Evolutionary conservation across 495 filamentous ascomycete genomes (phyloP).

Genomic region (Pseudotulostoma volvatum): DNA sequence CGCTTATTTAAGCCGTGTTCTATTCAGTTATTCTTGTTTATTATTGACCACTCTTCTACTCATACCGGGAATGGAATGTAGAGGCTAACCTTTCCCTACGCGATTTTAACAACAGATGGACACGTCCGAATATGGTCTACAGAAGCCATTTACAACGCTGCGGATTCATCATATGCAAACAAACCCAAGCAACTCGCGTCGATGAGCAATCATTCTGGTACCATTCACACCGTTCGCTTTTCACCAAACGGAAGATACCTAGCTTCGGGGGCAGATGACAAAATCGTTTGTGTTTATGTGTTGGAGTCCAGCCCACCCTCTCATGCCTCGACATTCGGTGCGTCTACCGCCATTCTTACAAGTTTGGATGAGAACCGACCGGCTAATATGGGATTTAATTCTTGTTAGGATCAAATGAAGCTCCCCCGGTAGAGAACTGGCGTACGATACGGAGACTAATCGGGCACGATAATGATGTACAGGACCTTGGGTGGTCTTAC

Average conservation of each 20-base stretch:
- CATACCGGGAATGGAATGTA: no score
- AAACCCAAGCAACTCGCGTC: constrained; percentile 90
- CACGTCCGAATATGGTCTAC: constrained; percentile 96
- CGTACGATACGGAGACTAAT: constrained; percentile 81
- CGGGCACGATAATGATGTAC: constrained; percentile 96
- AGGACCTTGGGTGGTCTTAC: constrained; percentile 92
- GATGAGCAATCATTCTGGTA: constrained; percentile 95
- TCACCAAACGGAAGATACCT: constrained; percentile 85
- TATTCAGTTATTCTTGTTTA: no score
- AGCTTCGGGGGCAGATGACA: constrained; percentile 93
- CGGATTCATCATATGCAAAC: constrained; percentile 42
- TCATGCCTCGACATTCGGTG: constrained; percentile 60
- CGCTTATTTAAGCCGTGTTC: no score
- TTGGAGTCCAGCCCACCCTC: constrained; percentile 68
- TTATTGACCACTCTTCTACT: no score
- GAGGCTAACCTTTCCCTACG: no score
- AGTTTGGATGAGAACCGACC: not conserved
- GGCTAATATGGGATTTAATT: not conserved
- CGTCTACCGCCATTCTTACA: constrained; percentile 10
- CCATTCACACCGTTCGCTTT: constrained; percentile 92
- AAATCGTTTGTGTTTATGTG: constrained; percentile 91
- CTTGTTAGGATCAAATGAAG: constrained; percentile 65
- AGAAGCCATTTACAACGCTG: constrained; percentile 71
- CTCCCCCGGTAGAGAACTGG: constrained; percentile 92
- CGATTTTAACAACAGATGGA: constrained; percentile 46